Conservation (phyloP, 2,329 filamentous ascomycete species). For the Colletotrichum camelliae region DNA sequence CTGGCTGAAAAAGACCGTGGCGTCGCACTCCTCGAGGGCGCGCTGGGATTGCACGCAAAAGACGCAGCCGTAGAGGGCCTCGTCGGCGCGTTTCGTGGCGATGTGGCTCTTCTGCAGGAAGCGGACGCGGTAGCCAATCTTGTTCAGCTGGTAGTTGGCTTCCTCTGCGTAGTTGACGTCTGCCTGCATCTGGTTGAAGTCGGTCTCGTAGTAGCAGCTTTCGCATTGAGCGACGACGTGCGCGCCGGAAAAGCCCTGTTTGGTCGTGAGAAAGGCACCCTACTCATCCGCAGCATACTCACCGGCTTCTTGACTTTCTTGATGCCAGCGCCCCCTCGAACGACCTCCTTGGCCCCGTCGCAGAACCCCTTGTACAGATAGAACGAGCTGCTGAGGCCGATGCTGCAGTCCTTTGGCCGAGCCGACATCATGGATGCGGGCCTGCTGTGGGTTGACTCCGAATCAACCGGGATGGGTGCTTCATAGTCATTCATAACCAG, state of each 20-base stretch:
- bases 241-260: constrained; percentile 46
- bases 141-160: constrained; percentile 51
- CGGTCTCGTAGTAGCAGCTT: constrained; percentile 58
- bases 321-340: constrained; percentile 53
- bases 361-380: constrained; percentile 61
- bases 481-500: constrained; percentile 27
- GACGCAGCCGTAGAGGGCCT: constrained; percentile 58
- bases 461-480: constrained; percentile 41
- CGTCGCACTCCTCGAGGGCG: constrained; percentile 59
- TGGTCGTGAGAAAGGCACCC: neutral
- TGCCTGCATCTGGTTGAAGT: constrained; percentile 56
- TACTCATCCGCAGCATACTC: constrained; percentile 19
- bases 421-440: constrained; percentile 15
- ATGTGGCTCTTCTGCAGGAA: constrained; percentile 63
- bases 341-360: constrained; percentile 55
- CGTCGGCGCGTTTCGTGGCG: constrained; percentile 52
- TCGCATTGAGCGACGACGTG: constrained; percentile 56
- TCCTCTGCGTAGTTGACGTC: constrained; percentile 55
- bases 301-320: constrained; percentile 57
- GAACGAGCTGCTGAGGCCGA: constrained; percentile 54
- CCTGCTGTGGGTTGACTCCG: constrained; percentile 25
- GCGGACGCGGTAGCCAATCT: constrained; percentile 56
- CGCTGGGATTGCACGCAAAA: constrained; percentile 57
- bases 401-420: constrained; percentile 41
- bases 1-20: constrained; percentile 61